A percentile compares a stretch with the other conserved stretches of the same genome.
phyloP scores from a whole-genome alignment of 2,329 filamentous ascomycete species.

The Aureobasidium sp. region DNA sequence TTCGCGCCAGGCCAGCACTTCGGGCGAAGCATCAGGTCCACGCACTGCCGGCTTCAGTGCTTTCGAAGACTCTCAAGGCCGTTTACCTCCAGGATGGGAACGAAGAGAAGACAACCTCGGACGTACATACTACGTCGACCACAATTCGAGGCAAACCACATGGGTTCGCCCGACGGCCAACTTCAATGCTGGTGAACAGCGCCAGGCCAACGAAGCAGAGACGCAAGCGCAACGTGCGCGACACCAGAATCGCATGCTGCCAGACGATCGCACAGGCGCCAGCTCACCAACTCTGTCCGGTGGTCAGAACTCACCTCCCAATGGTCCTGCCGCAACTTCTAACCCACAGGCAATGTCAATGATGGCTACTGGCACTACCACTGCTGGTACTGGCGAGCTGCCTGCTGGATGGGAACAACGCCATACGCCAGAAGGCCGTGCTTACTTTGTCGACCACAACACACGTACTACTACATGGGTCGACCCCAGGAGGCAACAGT shows the following conservation, averaged over 20 bases:
- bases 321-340: slow-evolving; percentile 26
- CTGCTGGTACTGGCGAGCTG: slow-evolving; percentile 87
- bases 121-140: slow-evolving; percentile 95
- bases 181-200: slow-evolving; percentile 67
- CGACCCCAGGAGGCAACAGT: slow-evolving; percentile 92
- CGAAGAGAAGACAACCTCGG: slow-evolving; percentile 90
- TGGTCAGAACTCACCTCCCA: slow-evolving; percentile 32
- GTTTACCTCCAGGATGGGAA: slow-evolving; percentile 90
- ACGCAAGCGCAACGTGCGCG: slow-evolving; percentile 88
- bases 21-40: slow-evolving; percentile 17
- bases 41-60: slow-evolving; percentile 63
- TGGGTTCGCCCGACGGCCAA: slow-evolving; percentile 85
- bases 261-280: slow-evolving; percentile 88
- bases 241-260: slow-evolving; percentile 91
- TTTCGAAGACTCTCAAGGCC: slow-evolving; percentile 93
- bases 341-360: slow-evolving; percentile 62
- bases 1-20: slow-evolving; percentile 21
- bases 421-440: slow-evolving; percentile 86
- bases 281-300: slow-evolving; percentile 74
- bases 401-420: slow-evolving; percentile 95
- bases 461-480: slow-evolving; percentile 98
- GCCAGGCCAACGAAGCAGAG: slow-evolving; percentile 76
- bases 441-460: slow-evolving; percentile 98
- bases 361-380: slow-evolving; percentile 93
- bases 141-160: slow-evolving; percentile 92